These are phyloP conservation scores for Talaromyces borbonicus DNA, from an alignment of 495 filamentous ascomycete genomes.

Conservation along the genomic window DNA sequence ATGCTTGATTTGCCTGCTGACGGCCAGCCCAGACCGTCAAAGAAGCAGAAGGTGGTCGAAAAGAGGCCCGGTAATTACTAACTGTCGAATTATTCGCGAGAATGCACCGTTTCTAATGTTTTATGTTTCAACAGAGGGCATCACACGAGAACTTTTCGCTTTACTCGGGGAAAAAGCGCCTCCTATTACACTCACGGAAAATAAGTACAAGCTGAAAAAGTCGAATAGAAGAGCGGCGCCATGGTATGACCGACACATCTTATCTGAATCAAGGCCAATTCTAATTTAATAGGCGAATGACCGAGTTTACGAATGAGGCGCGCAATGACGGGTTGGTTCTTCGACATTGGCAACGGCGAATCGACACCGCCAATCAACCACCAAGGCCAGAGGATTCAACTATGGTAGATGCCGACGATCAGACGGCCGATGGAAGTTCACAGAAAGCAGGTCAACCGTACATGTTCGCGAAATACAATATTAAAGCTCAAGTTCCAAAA, in stretches of 20 bases:
- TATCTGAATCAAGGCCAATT: neutral
- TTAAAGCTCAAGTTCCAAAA: conserved; percentile 58
- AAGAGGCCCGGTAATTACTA: conserved; percentile 56
- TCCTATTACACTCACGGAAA: conserved; percentile 56
- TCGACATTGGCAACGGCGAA: conserved; percentile 48
- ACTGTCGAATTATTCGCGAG: conserved; percentile 24
- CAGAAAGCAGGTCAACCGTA: conserved; percentile 31
- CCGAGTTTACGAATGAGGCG: conserved; percentile 49
- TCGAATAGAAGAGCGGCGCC: conserved; percentile 31
- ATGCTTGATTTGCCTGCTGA: conserved; percentile 72
- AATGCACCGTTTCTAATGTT: conserved; percentile 24
- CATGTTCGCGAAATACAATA: conserved; percentile 71
- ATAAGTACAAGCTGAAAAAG: conserved; percentile 44
- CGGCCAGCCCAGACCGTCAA: conserved; percentile 52
- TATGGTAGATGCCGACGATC: conserved; percentile 33
- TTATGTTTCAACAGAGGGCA: conserved; percentile 52
- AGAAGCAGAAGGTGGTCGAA: conserved; percentile 66
- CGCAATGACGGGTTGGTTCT: conserved; percentile 46
- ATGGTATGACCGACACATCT: conserved; percentile 30
- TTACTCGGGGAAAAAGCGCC: conserved; percentile 58
- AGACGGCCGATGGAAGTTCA: conserved; percentile 32
- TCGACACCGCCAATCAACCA: conserved; percentile 34
- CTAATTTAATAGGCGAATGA: conserved; percentile 32
- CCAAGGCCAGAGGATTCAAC: conserved; percentile 26
- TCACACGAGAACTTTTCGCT: conserved; percentile 56